Evolutionary conservation across 768 basidiomycete species (phyloP).

Genomic region (Auriculariales sp.): DNA sequence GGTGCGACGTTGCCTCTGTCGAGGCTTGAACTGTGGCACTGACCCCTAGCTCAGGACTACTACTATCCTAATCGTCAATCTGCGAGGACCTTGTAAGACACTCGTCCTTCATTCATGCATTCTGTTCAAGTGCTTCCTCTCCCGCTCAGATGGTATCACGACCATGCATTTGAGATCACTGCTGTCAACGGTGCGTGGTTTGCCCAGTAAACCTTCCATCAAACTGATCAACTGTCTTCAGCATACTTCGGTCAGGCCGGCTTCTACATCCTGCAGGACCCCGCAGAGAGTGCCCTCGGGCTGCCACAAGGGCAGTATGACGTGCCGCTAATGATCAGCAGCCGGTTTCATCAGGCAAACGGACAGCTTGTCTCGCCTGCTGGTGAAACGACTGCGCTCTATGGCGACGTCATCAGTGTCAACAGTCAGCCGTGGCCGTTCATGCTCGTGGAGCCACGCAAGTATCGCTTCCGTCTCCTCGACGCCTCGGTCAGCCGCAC

Average conservation of each 20-base stretch:
- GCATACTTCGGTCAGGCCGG: not conserved
- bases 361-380: not conserved
- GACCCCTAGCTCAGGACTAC: no score
- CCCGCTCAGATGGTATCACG: conserved; percentile 1
- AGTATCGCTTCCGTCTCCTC: not conserved
- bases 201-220: not conserved
- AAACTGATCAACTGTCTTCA: not conserved
- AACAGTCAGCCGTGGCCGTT: conserved; percentile 1
- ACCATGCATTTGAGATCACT: not conserved
- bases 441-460: not conserved
- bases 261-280: not conserved
- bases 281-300: not conserved
- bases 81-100: no score
- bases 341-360: not conserved
- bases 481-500: conserved; percentile 1
- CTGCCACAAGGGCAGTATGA: not conserved
- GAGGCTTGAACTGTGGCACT: no score
- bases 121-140: no score
- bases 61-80: no score
- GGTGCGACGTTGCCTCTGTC: no score
- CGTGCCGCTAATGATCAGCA: not conserved
- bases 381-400: not conserved
- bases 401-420: not conserved
- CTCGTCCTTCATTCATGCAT: no score
- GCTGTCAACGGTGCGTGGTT: not conserved